Evolutionary conservation across 495 filamentous ascomycete genomes (phyloP).

Genomic region (Podospora anserina): DNA sequence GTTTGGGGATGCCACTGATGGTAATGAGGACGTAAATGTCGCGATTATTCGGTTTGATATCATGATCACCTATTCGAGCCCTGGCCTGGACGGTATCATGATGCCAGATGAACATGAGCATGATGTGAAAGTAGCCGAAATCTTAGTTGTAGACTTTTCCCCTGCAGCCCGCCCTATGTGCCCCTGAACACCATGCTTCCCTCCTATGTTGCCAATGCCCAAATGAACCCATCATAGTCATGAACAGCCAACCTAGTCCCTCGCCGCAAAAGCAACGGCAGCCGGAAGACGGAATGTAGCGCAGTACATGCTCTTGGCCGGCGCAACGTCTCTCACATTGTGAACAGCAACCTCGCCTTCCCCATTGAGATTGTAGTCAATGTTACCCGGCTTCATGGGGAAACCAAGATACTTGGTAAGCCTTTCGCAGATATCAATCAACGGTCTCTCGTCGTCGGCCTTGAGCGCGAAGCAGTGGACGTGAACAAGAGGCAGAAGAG

Average conservation of each 20-base stretch:
- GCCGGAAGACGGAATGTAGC: slow-evolving; percentile 80
- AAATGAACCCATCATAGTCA: neutral
- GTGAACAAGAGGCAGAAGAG: slow-evolving; percentile 75
- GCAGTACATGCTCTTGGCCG: slow-evolving; percentile 95
- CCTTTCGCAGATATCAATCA: slow-evolving; percentile 63
- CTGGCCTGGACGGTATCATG: neutral
- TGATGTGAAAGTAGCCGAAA: neutral
- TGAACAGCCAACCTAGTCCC: slow-evolving; percentile 19
- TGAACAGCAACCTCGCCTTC: slow-evolving; percentile 62
- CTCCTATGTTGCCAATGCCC: neutral
- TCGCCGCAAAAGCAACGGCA: slow-evolving; percentile 70
- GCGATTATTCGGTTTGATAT: neutral
- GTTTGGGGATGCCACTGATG: neutral
- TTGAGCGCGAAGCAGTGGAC: slow-evolving; percentile 86
- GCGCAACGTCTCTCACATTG: slow-evolving; percentile 84
- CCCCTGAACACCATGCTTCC: neutral
- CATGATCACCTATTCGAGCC: neutral
- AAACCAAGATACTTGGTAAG: slow-evolving; percentile 60
- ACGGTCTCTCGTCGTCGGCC: slow-evolving; percentile 59
- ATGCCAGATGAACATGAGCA: neutral
- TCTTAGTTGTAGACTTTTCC: neutral
- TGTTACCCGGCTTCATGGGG: slow-evolving; percentile 56
- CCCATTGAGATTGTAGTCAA: slow-evolving; percentile 32
- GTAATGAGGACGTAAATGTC: neutral
- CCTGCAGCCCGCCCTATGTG: neutral